Base-by-base conservation (phyloP, 2,329 filamentous ascomycete species). In the Macroventuria anomochaeta region DNA sequence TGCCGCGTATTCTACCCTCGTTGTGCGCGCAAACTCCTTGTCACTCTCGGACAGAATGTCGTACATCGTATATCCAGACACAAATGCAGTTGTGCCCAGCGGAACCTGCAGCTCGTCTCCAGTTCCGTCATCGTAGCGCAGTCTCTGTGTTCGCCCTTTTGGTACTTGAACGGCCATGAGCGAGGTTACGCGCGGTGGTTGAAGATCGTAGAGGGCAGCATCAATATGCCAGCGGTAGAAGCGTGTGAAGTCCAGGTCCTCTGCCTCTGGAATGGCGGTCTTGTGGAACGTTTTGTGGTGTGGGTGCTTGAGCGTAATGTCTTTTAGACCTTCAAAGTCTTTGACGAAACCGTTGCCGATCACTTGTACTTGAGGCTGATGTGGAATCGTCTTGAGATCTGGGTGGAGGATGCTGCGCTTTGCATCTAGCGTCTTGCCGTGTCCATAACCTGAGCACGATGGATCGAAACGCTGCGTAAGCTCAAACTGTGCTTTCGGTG, bases 211-310 rank as follows among this genome's bases (percentile, higher is more conserved):
- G 5, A 92, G 77, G 1, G 89, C 89, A 3, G 89, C 89, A 65
- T 92, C 89, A 47, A 92, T 91, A 71, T 92, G 89, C 89, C 89
- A 92, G 54, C 89, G 80, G 75, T 90, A 92, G 76, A 91, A 86
- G 6, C 83, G 76, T 0, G 83, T 86, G 61, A 77, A 79, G 11
- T 82, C 78, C 5, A 83, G 71, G 57, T 86, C 84, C n/a, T 85
- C 79, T n/a, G 79, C 77, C 1, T 86, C 76, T 0, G 88, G 81
- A 58, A 93, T 84, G 17, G 77, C 69, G 5, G 84, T 83, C 46
- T 84, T 83, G 73, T 93, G 89, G 75, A 93, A 93, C 1, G 86
- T 91, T 53, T 82, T 83, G 77, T 93, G 90, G 67, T 93, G 89
- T 5, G 90, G 89, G 67, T 93, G 90, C 50, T 83, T 83, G 26